A percentile compares a stretch with the other conserved stretches of the same genome.
These are phyloP conservation scores for Cicer arietinum DNA, from an alignment of 306 rosid genomes.

Conservation along the genomic window DNA sequence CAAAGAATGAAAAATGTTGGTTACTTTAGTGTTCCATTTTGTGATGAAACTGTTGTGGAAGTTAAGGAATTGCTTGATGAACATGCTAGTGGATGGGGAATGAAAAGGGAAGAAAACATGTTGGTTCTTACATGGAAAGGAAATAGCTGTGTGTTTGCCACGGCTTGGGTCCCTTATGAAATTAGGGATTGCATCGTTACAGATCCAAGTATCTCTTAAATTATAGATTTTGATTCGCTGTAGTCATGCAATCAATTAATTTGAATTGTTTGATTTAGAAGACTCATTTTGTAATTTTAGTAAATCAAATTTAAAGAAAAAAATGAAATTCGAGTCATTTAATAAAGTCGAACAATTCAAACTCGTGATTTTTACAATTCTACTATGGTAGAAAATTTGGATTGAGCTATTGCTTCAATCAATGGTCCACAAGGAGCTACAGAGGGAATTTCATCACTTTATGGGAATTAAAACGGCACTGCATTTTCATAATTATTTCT, in stretches of 20 bases:
- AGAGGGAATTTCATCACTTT: slow-evolving; percentile 43
- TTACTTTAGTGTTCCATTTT: slow-evolving; percentile 57
- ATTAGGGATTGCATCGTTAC: slow-evolving; percentile 50
- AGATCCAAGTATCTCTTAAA: slow-evolving; percentile 30
- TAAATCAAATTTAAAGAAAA: background rate
- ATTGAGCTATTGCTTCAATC: slow-evolving; percentile 30
- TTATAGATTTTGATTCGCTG: background rate
- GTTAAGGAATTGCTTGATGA: slow-evolving; percentile 84
- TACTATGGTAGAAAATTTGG: background rate
- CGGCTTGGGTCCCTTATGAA: slow-evolving; percentile 78
- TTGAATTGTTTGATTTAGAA: background rate
- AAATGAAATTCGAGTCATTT: background rate
- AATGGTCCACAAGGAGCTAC: slow-evolving; percentile 51
- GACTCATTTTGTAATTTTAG: background rate
- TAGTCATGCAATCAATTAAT: too few species aligned
- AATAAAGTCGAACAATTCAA: background rate
- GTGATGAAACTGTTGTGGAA: slow-evolving; percentile 70
- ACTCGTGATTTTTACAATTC: background rate
- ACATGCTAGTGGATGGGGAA: slow-evolving; percentile 99
- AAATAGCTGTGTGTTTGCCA: slow-evolving; percentile 83
- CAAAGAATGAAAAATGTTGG: slow-evolving; percentile 73
- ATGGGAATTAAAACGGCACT: slow-evolving; percentile 45
- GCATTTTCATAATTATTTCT: slow-evolving; percentile 43
- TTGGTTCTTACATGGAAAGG: slow-evolving; percentile 97
- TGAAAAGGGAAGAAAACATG: slow-evolving; percentile 88